These are phyloP conservation scores for Blastocrithidia nonstop DNA, from an alignment of 208 protist species.

Conservation along the genomic window DNA sequence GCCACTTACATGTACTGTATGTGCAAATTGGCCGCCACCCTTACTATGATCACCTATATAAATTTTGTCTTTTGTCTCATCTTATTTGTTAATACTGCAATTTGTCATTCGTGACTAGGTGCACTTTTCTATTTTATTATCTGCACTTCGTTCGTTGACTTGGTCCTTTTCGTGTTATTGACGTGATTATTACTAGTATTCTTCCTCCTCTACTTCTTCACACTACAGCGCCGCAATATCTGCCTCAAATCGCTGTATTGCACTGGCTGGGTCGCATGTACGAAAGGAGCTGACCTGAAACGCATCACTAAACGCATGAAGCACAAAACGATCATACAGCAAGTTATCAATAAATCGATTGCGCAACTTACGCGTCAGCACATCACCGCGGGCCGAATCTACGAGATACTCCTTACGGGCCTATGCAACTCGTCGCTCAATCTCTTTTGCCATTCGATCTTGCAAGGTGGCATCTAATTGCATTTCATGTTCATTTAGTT, in stretches of 20 bases:
- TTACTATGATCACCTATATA: no score
- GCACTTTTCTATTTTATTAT: no score
- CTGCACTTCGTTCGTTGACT: no score
- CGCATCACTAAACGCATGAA: slow-evolving; percentile 55
- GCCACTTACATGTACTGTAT: no score
- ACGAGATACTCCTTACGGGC: slow-evolving; percentile 61
- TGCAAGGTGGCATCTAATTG: slow-evolving; percentile 79
- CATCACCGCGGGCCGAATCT: slow-evolving; percentile 56
- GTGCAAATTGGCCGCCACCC: no score
- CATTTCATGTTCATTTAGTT: slow-evolving; percentile 45
- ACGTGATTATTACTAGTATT: slow-evolving; percentile 3
- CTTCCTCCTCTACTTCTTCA: slow-evolving; percentile 10
- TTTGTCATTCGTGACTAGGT: no score
- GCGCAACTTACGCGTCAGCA: slow-evolving; percentile 83
- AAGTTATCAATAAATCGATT: slow-evolving; percentile 79
- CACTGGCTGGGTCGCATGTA: slow-evolving; percentile 37
- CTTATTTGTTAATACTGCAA: no score
- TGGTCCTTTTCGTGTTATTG: slow-evolving; percentile 2
- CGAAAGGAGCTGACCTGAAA: slow-evolving; percentile 84
- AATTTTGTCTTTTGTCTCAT: slow-evolving; percentile 1
- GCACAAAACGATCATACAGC: slow-evolving; percentile 81
- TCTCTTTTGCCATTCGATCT: slow-evolving; percentile 47
- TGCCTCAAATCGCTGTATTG: slow-evolving; percentile 22
- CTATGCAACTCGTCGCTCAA: slow-evolving; percentile 43
- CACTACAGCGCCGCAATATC: slow-evolving; percentile 50